Evolutionary conservation across 352 stramenopile genomes (phyloP).

Genomic region (Globisporangium parvum): DNA sequence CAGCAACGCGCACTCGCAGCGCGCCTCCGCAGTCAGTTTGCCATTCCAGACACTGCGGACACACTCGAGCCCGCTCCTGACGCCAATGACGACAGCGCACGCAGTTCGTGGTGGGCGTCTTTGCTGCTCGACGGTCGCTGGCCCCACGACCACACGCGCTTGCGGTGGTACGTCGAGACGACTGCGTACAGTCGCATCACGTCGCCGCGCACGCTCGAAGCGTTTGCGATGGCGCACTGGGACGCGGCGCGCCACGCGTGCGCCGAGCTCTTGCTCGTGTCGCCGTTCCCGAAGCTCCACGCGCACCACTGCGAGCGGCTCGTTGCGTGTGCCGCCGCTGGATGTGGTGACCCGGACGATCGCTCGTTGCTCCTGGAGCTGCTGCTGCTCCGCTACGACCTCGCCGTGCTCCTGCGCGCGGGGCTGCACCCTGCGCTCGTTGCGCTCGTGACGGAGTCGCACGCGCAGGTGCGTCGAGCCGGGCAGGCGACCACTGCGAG

Average conservation of each 20-base stretch:
- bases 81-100: neutral
- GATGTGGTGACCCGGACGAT: neutral
- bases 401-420: slow-evolving; percentile 30
- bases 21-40: slow-evolving; percentile 36
- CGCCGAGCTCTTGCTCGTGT: slow-evolving; percentile 47
- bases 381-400: slow-evolving; percentile 54
- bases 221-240: slow-evolving; percentile 34
- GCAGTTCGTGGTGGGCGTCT: slow-evolving; percentile 25
- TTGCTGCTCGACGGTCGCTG: slow-evolving; percentile 49
- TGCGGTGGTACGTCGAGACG: slow-evolving; percentile 48
- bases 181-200: slow-evolving; percentile 36
- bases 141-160: slow-evolving; percentile 22
- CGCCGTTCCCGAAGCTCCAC: slow-evolving; percentile 46
- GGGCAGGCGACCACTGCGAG: neutral
- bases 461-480: neutral
- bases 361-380: slow-evolving; percentile 27
- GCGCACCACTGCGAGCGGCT: slow-evolving; percentile 27
- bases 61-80: neutral
- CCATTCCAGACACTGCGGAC: slow-evolving; percentile 9
- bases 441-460: slow-evolving; percentile 6
- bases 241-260: slow-evolving; percentile 27
- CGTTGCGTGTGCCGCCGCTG: slow-evolving; percentile 12
- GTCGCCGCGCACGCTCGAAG: slow-evolving; percentile 19
- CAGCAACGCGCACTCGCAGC: slow-evolving; percentile 24
- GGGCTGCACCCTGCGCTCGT: slow-evolving; percentile 37